Base-by-base conservation (phyloP, 805 yeast species). In the Zygosaccharomyces gambellarensis region DNA sequence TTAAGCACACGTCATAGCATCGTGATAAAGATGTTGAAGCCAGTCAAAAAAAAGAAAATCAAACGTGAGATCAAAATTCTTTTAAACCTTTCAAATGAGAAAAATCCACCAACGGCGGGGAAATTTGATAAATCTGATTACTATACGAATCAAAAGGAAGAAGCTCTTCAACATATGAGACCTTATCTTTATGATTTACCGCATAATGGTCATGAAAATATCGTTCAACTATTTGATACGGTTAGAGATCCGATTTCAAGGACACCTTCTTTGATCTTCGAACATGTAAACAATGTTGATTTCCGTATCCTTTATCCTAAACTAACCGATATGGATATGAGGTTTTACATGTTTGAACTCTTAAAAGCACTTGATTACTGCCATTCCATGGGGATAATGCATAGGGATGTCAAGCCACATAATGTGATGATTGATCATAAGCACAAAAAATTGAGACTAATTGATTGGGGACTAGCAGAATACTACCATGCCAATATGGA, bases 381-480 rank as follows among this genome's bases (percentile, higher is more conserved):
- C 36, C 97, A 90, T 69, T 87, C 96, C 10, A 86, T 86, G 89
- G 97, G 97, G 21, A 88, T 90, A 52, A 90, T 90, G 82, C 97
- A 90, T 64, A 77, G 97, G 65, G 97, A 90, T 69, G 96, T 90
- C 48, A 90, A 90, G 68, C 97, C 97, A 9, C 96, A 90, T 62
- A 90, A 90, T 68, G 87, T 90, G 55, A 90, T 90, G 96, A 90
- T 90, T 58, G 97, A 90, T 67, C 96, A 87, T 48, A 71, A 76
- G 52, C 77, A 75, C 53, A 81, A 72, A 67, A 81, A 79, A 61
- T 71, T 90, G 58, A 78, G 96, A 55, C 77, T 90, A 55, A 90
- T 90, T 47, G 97, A 90, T 69, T 90, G 97, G 97, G 97, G 97
- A 6, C 71, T 90, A 46, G 97, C 97, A 7, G 97, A 90, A 67